Evolutionary conservation across 305 asterid species (phyloP).

Genomic region (Euphrasia arctica): DNA sequence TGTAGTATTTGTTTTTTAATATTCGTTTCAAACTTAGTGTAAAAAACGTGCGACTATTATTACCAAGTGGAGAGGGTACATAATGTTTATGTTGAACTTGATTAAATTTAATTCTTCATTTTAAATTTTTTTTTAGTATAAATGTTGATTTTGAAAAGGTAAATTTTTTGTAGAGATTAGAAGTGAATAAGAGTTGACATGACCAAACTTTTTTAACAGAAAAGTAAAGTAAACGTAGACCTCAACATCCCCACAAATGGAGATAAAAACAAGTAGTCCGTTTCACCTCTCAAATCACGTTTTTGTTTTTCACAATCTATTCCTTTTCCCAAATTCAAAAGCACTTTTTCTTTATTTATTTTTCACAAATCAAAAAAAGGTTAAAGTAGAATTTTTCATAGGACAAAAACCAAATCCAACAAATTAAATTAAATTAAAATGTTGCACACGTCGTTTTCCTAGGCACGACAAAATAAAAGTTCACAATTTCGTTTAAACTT

Average conservation of each 20-base stretch:
- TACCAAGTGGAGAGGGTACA: no score
- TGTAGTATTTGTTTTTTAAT: no score
- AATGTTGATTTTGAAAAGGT: no score
- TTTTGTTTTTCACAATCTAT: conserved; percentile 4
- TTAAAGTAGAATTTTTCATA: conserved; percentile 6
- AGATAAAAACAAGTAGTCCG: conserved; percentile 23
- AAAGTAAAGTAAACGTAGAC: conserved; percentile 1
- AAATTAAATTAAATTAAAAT: conserved; percentile 1
- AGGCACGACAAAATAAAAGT: conserved; percentile 10
- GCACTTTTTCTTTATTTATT: background rate
- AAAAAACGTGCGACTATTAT: no score
- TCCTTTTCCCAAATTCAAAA: background rate
- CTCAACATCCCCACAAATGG: conserved; percentile 17
- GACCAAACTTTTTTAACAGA: background rate
- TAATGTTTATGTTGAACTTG: no score
- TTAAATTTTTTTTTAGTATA: no score
- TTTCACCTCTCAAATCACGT: conserved; percentile 4
- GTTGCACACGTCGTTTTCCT: background rate
- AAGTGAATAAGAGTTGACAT: conserved; percentile 14
- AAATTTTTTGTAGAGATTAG: no score
- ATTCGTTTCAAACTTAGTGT: no score
- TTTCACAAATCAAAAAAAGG: background rate
- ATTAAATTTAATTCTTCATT: no score
- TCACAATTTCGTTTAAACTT: conserved; percentile 5
- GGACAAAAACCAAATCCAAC: conserved; percentile 10